phyloP scores from a whole-genome alignment of 1,284 basidiomycete species.

The Puccinia hordei region DNA sequence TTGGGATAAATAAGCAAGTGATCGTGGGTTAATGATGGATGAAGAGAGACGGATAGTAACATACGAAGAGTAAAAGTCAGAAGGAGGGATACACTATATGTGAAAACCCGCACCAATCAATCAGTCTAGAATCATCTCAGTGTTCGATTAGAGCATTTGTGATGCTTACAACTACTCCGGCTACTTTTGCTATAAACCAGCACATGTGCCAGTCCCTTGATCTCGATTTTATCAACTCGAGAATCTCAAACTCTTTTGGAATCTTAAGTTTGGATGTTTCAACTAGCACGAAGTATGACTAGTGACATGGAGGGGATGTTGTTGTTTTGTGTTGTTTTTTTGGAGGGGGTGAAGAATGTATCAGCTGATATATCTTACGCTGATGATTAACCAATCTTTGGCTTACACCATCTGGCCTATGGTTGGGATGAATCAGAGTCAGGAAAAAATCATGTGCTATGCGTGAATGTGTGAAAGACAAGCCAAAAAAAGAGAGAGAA shows the following conservation, averaged over 20 bases:
- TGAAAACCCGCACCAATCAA: not conserved
- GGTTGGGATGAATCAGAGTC: not conserved
- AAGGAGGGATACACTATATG: conserved; percentile 32
- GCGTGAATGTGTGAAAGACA: not conserved
- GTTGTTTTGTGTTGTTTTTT: too few species aligned
- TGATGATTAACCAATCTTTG: too few species aligned
- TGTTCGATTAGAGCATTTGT: too few species aligned
- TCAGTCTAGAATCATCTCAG: too few species aligned
- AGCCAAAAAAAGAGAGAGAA: not conserved
- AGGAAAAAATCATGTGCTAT: not conserved
- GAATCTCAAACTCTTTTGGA: conserved; percentile 31
- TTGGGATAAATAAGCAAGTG: not conserved
- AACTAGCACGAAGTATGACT: conserved; percentile 38
- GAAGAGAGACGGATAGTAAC: not conserved
- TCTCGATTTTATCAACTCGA: conserved; percentile 23
- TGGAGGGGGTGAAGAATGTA: not conserved
- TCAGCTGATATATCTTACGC: not conserved
- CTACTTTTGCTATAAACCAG: conserved; percentile 47
- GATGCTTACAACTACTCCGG: conserved; percentile 36
- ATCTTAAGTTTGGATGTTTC: conserved; percentile 29
- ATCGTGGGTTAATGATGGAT: not conserved
- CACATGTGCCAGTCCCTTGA: conserved; percentile 48
- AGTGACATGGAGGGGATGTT: not conserved
- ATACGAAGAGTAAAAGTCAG: conserved; percentile 43
- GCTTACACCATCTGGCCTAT: conserved; percentile 45